These are phyloP conservation scores for Sequoiadendron giganteum DNA, from an alignment of 75 land plant genomes.

Conservation along the genomic window DNA sequence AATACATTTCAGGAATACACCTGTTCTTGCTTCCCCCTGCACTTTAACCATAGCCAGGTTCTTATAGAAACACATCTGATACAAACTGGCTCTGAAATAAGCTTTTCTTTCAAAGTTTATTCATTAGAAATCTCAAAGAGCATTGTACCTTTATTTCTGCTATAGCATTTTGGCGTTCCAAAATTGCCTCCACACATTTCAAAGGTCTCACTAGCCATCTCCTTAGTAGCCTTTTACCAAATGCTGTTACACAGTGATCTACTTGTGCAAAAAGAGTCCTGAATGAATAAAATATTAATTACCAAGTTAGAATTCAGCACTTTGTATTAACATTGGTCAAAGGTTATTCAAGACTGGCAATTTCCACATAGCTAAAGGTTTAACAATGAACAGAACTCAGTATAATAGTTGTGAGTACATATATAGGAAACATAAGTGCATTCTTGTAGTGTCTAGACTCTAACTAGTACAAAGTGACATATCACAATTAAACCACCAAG, in stretches of 20 bases:
- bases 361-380: neutral
- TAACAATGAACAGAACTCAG: neutral
- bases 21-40: neutral
- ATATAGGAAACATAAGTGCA: neutral
- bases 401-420: neutral
- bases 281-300: slow-evolving; percentile 5
- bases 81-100: neutral
- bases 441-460: neutral
- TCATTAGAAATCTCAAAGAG: neutral
- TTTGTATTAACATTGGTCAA: neutral
- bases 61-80: neutral
- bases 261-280: slow-evolving; percentile 83
- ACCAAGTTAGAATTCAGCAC: neutral
- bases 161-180: slow-evolving; percentile 76
- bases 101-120: slow-evolving; percentile 30
- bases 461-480: neutral
- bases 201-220: slow-evolving; percentile 93
- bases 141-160: slow-evolving; percentile 41
- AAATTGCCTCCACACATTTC: slow-evolving; percentile 45
- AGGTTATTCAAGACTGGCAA: neutral
- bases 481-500: neutral
- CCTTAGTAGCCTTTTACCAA: slow-evolving; percentile 85
- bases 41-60: neutral
- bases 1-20: neutral
- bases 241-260: slow-evolving; percentile 88